Conservation (phyloP, 768 basidiomycete genomes). For the Hirschioporus abietinus region DNA sequence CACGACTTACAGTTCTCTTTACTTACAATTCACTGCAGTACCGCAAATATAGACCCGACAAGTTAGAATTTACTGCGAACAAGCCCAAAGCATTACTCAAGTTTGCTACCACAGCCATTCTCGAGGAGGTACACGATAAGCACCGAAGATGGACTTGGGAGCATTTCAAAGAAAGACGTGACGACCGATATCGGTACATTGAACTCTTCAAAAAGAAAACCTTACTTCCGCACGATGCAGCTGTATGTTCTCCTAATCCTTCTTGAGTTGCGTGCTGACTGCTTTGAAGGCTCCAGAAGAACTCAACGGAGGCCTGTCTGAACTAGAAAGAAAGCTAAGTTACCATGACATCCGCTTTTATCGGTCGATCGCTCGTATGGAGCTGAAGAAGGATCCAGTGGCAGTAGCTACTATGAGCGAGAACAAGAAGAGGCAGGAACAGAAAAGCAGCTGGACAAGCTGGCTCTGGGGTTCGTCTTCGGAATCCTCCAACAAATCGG, state of each 20-base stretch:
- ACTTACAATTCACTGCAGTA: slow-evolving; percentile 47
- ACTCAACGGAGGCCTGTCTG: slow-evolving; percentile 14
- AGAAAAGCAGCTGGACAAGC: slow-evolving; percentile 53
- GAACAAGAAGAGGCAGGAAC: slow-evolving; percentile 48
- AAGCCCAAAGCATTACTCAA: slow-evolving; percentile 61
- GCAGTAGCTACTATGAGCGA: slow-evolving; percentile 61
- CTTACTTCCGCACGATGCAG: slow-evolving; percentile 43
- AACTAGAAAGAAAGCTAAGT: slow-evolving; percentile 73
- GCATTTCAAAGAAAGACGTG: slow-evolving; percentile 81
- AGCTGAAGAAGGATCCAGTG: slow-evolving; percentile 79
- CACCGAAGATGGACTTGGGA: slow-evolving; percentile 87
- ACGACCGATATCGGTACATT: slow-evolving; percentile 83
- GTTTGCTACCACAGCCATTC: slow-evolving; percentile 77
- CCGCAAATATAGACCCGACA: slow-evolving; percentile 68
- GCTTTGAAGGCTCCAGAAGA: neutral
- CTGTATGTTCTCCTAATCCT: slow-evolving; percentile 39
- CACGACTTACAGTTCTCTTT: slow-evolving; percentile 3
- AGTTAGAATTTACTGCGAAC: slow-evolving; percentile 53
- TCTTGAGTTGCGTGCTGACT: neutral
- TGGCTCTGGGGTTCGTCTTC: slow-evolving; percentile 82
- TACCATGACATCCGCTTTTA: slow-evolving; percentile 98
- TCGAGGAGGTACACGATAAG: slow-evolving; percentile 78
- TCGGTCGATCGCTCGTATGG: slow-evolving; percentile 88
- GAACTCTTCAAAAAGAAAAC: slow-evolving; percentile 76
- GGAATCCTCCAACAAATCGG: slow-evolving; percentile 25